Conservation (phyloP, 2,329 filamentous ascomycete genomes). For the Penicillium glabrum region DNA sequence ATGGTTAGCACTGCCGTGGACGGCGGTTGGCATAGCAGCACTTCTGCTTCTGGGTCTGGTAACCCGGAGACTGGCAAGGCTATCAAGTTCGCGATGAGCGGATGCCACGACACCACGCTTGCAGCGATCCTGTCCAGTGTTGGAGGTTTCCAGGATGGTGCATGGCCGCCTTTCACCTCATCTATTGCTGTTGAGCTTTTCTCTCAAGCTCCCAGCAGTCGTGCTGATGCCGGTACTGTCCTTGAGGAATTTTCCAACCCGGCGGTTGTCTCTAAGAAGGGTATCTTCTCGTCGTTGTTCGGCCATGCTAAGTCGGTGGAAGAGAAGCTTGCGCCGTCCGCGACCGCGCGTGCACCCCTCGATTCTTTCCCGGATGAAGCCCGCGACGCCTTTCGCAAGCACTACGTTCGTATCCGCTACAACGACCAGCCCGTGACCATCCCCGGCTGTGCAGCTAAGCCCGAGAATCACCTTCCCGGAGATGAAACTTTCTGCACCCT, state of each 20-base stretch:
- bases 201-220: conserved; percentile 48
- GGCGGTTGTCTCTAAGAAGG: conserved; percentile 23
- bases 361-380: conserved; percentile 29
- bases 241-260: conserved; percentile 28
- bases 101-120: conserved; percentile 92
- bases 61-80: conserved; percentile 41
- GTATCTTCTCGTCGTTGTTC: conserved; percentile 34
- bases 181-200: conserved; percentile 92
- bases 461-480: conserved; percentile 80
- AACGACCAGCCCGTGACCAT: conserved; percentile 82
- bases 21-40: conserved; percentile 50
- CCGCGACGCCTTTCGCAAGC: conserved; percentile 49
- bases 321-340: conserved; percentile 21
- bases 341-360: conserved; percentile 35
- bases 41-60: conserved; percentile 51
- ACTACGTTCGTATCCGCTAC: conserved; percentile 88
- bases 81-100: conserved; percentile 74
- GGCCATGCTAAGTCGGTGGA: conserved; percentile 18
- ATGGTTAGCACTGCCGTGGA: conserved; percentile 69
- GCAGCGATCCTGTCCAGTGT: conserved; percentile 75
- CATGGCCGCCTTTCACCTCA: conserved; percentile 92
- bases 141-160: conserved; percentile 69
- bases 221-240: conserved; percentile 15
- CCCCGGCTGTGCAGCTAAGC: conserved; percentile 70
- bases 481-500: conserved; percentile 90